Percentiles rank a stretch among this genome's conserved stretches.
Evolutionary conservation across 169 alveolate genomes (phyloP).

Genomic region (Perkinsus marinus): DNA sequence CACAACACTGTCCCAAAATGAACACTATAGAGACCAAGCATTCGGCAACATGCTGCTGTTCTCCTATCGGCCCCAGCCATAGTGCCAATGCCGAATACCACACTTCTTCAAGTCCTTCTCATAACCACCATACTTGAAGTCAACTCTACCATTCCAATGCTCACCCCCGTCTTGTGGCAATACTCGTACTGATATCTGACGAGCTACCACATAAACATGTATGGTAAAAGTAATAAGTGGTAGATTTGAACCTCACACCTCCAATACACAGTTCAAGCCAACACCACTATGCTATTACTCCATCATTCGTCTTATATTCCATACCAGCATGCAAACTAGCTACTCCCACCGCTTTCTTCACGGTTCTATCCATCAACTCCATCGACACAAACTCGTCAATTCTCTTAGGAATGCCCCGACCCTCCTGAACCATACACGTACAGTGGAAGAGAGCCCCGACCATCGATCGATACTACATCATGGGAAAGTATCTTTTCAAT

Average conservation of each 20-base stretch:
- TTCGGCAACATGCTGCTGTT: not conserved
- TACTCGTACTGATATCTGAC: not conserved
- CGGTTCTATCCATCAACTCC: not conserved
- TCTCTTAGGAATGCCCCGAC: not conserved
- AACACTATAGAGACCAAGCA: not conserved
- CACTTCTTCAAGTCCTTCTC: not conserved
- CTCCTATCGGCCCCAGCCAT: not conserved
- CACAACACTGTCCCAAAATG: not conserved
- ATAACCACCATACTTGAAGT: not conserved
- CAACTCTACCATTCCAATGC: not conserved
- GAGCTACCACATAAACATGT: too few species aligned
- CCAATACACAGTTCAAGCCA: not conserved
- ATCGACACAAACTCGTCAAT: not conserved
- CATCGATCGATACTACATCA: not conserved
- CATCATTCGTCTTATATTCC: not conserved
- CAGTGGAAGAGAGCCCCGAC: not conserved
- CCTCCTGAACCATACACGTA: not conserved
- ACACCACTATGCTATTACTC: not conserved
- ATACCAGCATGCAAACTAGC: not conserved
- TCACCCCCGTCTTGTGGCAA: not conserved
- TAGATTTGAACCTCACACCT: not conserved
- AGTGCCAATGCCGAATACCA: not conserved
- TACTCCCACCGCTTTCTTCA: not conserved
- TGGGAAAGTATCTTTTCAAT: not conserved
- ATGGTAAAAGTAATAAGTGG: not conserved